Conservation (phyloP, 2,329 filamentous ascomycete species). For the Penicillium griseofulvum region DNA sequence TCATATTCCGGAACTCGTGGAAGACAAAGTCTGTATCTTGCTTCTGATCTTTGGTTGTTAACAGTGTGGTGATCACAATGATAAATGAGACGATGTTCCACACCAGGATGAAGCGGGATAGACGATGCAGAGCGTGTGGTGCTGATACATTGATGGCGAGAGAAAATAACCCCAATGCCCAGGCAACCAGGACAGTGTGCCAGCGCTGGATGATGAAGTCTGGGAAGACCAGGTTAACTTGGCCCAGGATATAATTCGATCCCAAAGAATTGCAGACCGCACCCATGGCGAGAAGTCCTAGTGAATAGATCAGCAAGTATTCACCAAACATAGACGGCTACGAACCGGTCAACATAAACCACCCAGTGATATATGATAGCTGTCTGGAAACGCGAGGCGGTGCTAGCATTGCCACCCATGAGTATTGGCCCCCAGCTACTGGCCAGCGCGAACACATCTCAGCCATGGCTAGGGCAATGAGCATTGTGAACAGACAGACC, state of each 20-base stretch:
- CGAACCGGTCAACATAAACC: slow-evolving; percentile 47
- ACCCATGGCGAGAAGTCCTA: slow-evolving; percentile 47
- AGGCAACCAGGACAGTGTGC: slow-evolving; percentile 55
- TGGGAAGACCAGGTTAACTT: slow-evolving; percentile 52
- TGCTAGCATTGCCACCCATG: slow-evolving; percentile 54
- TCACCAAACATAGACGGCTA: background rate
- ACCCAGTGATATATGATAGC: slow-evolving; percentile 44
- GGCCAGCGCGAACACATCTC: slow-evolving; percentile 56
- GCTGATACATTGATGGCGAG: slow-evolving; percentile 50
- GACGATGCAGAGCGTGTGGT: slow-evolving; percentile 50
- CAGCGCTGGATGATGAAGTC: slow-evolving; percentile 53
- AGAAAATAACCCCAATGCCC: slow-evolving; percentile 47
- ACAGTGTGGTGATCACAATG: slow-evolving; percentile 51
- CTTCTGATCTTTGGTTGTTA: slow-evolving; percentile 54
- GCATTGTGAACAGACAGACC: slow-evolving; percentile 48
- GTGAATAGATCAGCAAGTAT: background rate
- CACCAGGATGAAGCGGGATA: slow-evolving; percentile 50
- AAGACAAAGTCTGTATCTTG: slow-evolving; percentile 56
- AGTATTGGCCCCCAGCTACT: slow-evolving; percentile 55
- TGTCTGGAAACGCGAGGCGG: slow-evolving; percentile 45
- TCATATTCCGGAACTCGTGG: slow-evolving; percentile 54
- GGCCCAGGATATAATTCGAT: slow-evolving; percentile 55
- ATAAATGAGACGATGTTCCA: slow-evolving; percentile 56
- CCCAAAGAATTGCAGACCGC: slow-evolving; percentile 54
- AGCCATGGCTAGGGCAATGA: slow-evolving; percentile 55